Conservation (phyloP, 2,329 filamentous ascomycete species). For the Dactylonectria macrodidyma region DNA sequence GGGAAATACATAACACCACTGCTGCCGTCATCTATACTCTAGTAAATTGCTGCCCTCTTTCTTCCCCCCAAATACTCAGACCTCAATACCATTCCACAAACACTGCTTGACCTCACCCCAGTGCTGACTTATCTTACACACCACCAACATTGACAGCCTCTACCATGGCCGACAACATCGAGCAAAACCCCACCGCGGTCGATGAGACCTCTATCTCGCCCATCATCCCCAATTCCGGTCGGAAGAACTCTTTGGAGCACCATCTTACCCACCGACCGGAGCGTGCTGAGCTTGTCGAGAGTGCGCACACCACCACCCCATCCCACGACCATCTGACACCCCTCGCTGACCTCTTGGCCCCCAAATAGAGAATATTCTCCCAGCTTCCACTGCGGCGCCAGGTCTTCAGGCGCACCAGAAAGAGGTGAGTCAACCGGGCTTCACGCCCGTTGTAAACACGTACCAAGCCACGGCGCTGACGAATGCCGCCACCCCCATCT, state of each 20-base stretch:
- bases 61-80: slow-evolving; percentile 11
- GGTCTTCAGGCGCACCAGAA: slow-evolving; percentile 84
- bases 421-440: slow-evolving; percentile 64
- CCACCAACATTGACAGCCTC: slow-evolving; percentile 5
- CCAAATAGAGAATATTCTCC: slow-evolving; percentile 85
- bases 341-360: slow-evolving; percentile 40
- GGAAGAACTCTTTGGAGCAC: slow-evolving; percentile 80
- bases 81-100: neutral
- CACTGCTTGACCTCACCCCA: slow-evolving; percentile 10
- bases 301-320: slow-evolving; percentile 62
- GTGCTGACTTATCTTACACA: slow-evolving; percentile 17
- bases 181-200: slow-evolving; percentile 50
- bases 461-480: slow-evolving; percentile 31
- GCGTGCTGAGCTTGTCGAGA: slow-evolving; percentile 83
- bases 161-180: slow-evolving; percentile 50
- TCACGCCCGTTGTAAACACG: slow-evolving; percentile 2
- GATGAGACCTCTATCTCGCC: slow-evolving; percentile 70
- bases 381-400: slow-evolving; percentile 82
- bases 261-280: slow-evolving; percentile 82
- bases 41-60: slow-evolving; percentile 32
- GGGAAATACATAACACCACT: slow-evolving; percentile 44
- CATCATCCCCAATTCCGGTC: slow-evolving; percentile 65
- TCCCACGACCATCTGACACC: slow-evolving; percentile 49
- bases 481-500: slow-evolving; percentile 6
- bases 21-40: slow-evolving; percentile 29